These are phyloP conservation scores for Rhodotorula graminis DNA, from an alignment of 768 basidiomycete species.

Conservation along the genomic window DNA sequence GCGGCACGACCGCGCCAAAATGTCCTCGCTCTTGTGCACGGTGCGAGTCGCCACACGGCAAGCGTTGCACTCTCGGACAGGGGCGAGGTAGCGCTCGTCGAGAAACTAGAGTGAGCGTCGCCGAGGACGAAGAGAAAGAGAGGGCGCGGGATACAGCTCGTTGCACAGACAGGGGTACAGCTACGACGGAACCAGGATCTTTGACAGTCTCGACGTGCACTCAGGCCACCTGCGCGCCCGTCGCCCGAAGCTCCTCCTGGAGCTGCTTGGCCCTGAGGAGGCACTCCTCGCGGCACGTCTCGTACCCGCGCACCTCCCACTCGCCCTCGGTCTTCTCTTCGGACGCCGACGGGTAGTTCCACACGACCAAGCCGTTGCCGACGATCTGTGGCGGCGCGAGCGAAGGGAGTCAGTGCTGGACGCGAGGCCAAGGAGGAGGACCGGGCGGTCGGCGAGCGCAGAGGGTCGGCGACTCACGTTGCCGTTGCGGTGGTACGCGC, in stretches of 20 bases:
- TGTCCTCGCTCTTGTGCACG: too few relatives aligned
- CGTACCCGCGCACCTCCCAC: constrained; percentile 33
- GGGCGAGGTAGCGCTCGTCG: too few relatives aligned
- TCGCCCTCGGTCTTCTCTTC: constrained; percentile 23
- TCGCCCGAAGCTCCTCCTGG: constrained; percentile 8
- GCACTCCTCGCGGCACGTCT: constrained; percentile 15
- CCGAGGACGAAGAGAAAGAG: too few relatives aligned
- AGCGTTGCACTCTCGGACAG: too few relatives aligned
- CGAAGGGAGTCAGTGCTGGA: neutral
- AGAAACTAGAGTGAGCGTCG: too few relatives aligned
- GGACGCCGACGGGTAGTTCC: constrained; percentile 15
- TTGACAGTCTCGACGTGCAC: too few relatives aligned
- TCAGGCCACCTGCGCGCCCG: neutral
- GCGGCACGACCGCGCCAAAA: too few relatives aligned
- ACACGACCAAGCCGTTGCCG: constrained; percentile 30
- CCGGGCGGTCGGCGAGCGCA: too few relatives aligned
- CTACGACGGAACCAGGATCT: neutral
- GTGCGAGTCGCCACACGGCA: too few relatives aligned
- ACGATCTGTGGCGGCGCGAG: constrained; percentile 12
- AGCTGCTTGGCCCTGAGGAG: constrained; percentile 12
- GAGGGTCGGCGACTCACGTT: constrained; percentile 19
- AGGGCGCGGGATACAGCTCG: neutral
- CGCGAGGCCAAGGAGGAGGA: neutral
- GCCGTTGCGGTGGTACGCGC: constrained; percentile 35
- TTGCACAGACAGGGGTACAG: neutral